Evolutionary conservation across 148 eudicot genomes (phyloP), one percentile per base, ranked within the genome.

Genomic region (Simmondsia chinensis): DNA sequence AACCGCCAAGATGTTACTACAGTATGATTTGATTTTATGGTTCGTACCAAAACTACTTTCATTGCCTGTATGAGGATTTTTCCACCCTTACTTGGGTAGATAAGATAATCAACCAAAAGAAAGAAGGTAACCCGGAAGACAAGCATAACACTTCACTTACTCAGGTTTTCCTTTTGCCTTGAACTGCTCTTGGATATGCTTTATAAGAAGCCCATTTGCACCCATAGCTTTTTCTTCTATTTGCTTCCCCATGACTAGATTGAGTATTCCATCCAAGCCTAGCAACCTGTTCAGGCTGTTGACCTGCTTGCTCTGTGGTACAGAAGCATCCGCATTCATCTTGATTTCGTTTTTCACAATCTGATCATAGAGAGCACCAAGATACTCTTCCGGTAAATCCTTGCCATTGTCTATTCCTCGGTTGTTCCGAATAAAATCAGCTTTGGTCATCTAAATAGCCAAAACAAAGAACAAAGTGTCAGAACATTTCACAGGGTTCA

Each of bases 381-480:
- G 66, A 65, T 72, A 85, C 31, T 86, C 99, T 66, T 91, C 95
- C 45, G 94, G 75, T 59, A 91, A 63, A 69, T 91, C 99, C 61
- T 85, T 85, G 47, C 99, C 99, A 61, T 82, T 95, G 53, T 91
- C 79, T 33, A 91, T 91, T 54, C 99, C 99, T 44, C 94, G 94
- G 55, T 91, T 91, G 75, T 91, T 91, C 52, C 95, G 83, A 40
- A 91, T 65, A 66, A 91, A 91, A 66, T 85, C 95, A 57, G 89
- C 85, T 73, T 86, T 91, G 35, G 77, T 67, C 99, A 91, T 91
- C 99, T 91, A 56, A 29, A 52, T 11, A 32, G 26, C 43, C 56
- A 63, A 35, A 43, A 19, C 25, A 41, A 35, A 58, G 16, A 46
- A 8, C n/a, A 56, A 36, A 39, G 19, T 27, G 16, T 58, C 40